Base-by-base conservation (phyloP, 768 basidiomycete species). In the Heimioporus sp. region DNA sequence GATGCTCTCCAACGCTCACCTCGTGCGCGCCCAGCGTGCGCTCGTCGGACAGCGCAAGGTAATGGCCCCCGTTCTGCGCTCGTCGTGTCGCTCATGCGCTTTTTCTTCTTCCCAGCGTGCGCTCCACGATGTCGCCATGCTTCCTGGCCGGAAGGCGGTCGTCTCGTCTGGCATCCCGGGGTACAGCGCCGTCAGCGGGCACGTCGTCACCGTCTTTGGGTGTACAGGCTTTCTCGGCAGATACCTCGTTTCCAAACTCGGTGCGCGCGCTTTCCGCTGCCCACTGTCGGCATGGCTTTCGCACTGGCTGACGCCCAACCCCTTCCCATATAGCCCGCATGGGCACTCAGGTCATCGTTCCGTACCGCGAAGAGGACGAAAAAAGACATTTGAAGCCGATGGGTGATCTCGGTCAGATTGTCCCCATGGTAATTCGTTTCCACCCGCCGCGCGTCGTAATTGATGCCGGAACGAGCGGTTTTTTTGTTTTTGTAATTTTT, bases 341-440 rank as follows among this genome's bases (percentile, higher is more conserved):
- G 66, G 96, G 96, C 16, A 93, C 92, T 6, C 93, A 95, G 65
- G 94, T 98, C 53, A 80, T 98, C 65, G 79, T 97, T 45, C 96
- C 96, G 8, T 98, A 96, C 75, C 83, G 97, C 40, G 93, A 98
- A 58, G 90, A 92, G 65, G 93, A 98, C 65, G 89, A 93, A 66
- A 92, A 87, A 62, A 79, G 96, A 53, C 82, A 90, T 64, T 75
- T 99, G 64, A 88, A 87, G 72, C 90, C 90, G 12, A 95, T 89
- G 85, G 97, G 96, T 39, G 97, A 99, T 75, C 77, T 98, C 49
- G 97, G 97, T 9, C 94, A 96, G 75, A 88, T 99, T 57, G 90
- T 98, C 51, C 84, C 90, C 61, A 83, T 98, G 88, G 95, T 96
- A 64, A 59, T 64, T 68, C 46, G 28, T 31, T 21, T 43, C 48